These are phyloP conservation scores for Salvia sclarea DNA, from an alignment of 305 asterid species.

Conservation along the genomic window DNA sequence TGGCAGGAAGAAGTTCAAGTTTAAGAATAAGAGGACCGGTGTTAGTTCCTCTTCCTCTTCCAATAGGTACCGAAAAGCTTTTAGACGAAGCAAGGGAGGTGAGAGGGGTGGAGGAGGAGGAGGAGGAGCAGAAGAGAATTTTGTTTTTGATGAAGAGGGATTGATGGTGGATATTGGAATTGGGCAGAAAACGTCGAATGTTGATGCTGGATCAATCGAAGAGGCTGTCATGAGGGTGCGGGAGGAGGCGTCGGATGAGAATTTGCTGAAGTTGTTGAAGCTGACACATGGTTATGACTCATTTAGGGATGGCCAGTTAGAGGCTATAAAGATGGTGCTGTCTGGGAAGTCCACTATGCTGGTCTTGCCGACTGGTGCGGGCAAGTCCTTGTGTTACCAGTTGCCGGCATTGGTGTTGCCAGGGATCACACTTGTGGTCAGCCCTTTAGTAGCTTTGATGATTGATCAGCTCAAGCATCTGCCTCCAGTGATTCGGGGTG, in stretches of 20 bases:
- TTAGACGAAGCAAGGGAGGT: slow-evolving; percentile 43
- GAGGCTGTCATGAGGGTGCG: slow-evolving; percentile 73
- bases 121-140: slow-evolving; percentile 52
- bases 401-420: slow-evolving; percentile 77
- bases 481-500: slow-evolving; percentile 76
- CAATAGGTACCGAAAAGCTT: slow-evolving; percentile 45
- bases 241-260: slow-evolving; percentile 69
- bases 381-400: slow-evolving; percentile 91
- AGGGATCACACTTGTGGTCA: slow-evolving; percentile 83
- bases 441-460: slow-evolving; percentile 96
- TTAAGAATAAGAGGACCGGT: slow-evolving; percentile 50
- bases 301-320: slow-evolving; percentile 86
- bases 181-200: slow-evolving; percentile 35
- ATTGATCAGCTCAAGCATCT: slow-evolving; percentile 93
- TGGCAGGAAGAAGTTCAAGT: slow-evolving; percentile 71
- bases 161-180: slow-evolving; percentile 46
- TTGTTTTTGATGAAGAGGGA: slow-evolving; percentile 58
- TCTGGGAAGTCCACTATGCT: slow-evolving; percentile 75
- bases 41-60: slow-evolving; percentile 51
- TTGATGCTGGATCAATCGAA: slow-evolving; percentile 43
- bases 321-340: slow-evolving; percentile 87
- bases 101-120: slow-evolving; percentile 39
- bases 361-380: slow-evolving; percentile 95
- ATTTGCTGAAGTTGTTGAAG: slow-evolving; percentile 70
- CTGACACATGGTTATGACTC: slow-evolving; percentile 74